Evolutionary conservation across 2,329 filamentous ascomycete species (phyloP).

Genomic region (Phialophora macrospora): DNA sequence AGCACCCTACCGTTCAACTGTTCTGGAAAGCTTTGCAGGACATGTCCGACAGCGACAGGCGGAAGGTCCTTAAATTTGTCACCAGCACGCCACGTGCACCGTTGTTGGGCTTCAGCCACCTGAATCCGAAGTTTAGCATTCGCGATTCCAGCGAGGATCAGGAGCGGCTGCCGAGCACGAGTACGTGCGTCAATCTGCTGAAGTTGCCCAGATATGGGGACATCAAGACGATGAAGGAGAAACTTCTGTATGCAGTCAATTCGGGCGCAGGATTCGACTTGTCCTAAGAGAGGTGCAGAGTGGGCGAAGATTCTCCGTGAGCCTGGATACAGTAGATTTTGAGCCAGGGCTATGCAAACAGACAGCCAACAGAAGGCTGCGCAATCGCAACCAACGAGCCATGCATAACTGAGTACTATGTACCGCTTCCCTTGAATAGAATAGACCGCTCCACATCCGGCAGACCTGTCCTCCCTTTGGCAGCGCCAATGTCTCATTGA

Average conservation of each 20-base stretch:
- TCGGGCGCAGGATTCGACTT: constrained; percentile 92
- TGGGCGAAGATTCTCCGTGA: neutral
- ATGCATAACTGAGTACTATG: neutral
- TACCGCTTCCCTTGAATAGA: neutral
- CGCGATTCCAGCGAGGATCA: constrained; percentile 79
- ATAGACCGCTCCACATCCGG: neutral
- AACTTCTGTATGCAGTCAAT: constrained; percentile 86
- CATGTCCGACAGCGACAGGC: constrained; percentile 75
- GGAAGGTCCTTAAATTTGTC: constrained; percentile 92
- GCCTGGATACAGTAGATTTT: neutral
- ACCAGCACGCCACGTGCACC: constrained; percentile 91
- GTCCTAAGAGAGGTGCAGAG: constrained; percentile 14
- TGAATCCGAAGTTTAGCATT: constrained; percentile 87
- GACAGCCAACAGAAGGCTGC: neutral
- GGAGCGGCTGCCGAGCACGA: constrained; percentile 83
- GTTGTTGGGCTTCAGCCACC: constrained; percentile 81
- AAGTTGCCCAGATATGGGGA: constrained; percentile 84
- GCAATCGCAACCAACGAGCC: neutral
- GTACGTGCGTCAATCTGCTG: constrained; percentile 92
- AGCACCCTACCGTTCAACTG: constrained; percentile 81
- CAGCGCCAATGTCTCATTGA: neutral
- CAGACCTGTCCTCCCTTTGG: neutral
- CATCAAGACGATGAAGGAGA: constrained; percentile 70
- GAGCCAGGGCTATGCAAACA: neutral
- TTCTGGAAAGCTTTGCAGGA: constrained; percentile 90